Evolutionary conservation across 148 eudicot genomes (phyloP).

Genomic region (Rhododendron williamsianum): DNA sequence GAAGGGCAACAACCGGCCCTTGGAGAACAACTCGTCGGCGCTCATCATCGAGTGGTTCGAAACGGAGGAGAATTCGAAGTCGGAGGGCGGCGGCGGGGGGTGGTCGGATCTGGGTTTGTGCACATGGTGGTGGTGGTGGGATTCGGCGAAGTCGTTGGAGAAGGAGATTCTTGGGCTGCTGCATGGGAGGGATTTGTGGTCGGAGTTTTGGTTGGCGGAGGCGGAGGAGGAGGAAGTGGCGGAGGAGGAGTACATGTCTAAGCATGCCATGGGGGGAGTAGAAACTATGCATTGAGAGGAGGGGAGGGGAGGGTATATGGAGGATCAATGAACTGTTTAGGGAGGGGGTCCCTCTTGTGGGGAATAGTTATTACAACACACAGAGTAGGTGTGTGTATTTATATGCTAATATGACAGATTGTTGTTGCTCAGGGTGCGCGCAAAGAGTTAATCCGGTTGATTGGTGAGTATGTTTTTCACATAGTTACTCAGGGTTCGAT

Average conservation of each 20-base stretch:
- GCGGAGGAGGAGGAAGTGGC: not conserved
- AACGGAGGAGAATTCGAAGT: slow-evolving; percentile 68
- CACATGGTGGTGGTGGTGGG: slow-evolving; percentile 16
- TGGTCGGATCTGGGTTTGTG: slow-evolving; percentile 13
- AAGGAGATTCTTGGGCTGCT: slow-evolving; percentile 81
- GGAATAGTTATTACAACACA: not conserved
- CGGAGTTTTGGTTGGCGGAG: slow-evolving; percentile 18
- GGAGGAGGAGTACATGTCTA: slow-evolving; percentile 46
- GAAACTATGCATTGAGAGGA: not conserved
- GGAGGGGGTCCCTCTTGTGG: not conserved
- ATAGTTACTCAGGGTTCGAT: no score
- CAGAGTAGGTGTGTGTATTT: slow-evolving; percentile 21
- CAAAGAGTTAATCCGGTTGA: no score
- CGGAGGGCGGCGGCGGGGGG: slow-evolving; percentile 39
- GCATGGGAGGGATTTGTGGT: slow-evolving; percentile 20
- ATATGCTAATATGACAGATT: slow-evolving; percentile 18
- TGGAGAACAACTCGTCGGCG: slow-evolving; percentile 81
- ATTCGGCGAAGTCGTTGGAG: slow-evolving; percentile 81
- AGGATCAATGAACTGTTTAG: not conserved
- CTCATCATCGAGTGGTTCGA: slow-evolving; percentile 46
- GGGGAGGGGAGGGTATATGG: not conserved
- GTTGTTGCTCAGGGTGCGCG: not conserved
- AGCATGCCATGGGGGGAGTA: slow-evolving; percentile 49
- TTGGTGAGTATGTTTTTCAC: no score
- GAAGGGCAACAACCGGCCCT: slow-evolving; percentile 62